Conservation (phyloP, 2,329 filamentous ascomycete species). For the Trichoderma koningii region DNA sequence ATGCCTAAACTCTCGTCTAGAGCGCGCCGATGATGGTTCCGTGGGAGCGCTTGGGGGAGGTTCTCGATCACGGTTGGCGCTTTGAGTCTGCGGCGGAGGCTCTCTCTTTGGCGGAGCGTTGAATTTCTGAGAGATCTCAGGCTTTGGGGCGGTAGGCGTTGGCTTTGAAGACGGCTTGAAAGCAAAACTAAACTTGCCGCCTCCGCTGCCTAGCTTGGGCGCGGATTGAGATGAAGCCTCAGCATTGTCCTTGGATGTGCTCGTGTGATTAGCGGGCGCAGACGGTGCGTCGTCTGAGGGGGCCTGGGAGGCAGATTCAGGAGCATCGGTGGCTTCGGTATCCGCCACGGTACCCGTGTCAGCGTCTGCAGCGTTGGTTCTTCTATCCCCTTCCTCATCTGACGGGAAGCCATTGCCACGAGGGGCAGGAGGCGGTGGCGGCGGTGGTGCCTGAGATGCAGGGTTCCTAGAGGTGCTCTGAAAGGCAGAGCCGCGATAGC, state of each 20-base stretch:
- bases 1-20: slow-evolving; percentile 40
- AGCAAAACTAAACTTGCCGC: slow-evolving; percentile 83
- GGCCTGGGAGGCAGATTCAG: neutral
- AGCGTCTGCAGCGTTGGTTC: slow-evolving; percentile 29
- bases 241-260: slow-evolving; percentile 52
- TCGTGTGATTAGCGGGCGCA: slow-evolving; percentile 11
- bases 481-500: slow-evolving; percentile 62
- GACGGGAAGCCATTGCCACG: slow-evolving; percentile 28
- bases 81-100: slow-evolving; percentile 31
- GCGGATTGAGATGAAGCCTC: slow-evolving; percentile 48
- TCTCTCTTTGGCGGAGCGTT: slow-evolving; percentile 59
- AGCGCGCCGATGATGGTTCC: slow-evolving; percentile 55
- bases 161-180: slow-evolving; percentile 75
- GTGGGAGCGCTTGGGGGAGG: slow-evolving; percentile 55
- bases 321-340: slow-evolving; percentile 29
- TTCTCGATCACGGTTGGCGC: slow-evolving; percentile 44
- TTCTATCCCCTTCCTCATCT: slow-evolving; percentile 30
- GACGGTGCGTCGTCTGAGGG: slow-evolving; percentile 6
- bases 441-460: slow-evolving; percentile 31
- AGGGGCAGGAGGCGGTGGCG: slow-evolving; percentile 16
- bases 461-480: slow-evolving; percentile 72
- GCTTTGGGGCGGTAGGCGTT: slow-evolving; percentile 59
- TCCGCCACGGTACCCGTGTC: slow-evolving; percentile 29
- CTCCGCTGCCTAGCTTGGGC: slow-evolving; percentile 54
- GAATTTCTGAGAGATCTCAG: slow-evolving; percentile 67